phyloP scores from a whole-genome alignment of 257 asterid genomes.

The Primulina tabacum region DNA sequence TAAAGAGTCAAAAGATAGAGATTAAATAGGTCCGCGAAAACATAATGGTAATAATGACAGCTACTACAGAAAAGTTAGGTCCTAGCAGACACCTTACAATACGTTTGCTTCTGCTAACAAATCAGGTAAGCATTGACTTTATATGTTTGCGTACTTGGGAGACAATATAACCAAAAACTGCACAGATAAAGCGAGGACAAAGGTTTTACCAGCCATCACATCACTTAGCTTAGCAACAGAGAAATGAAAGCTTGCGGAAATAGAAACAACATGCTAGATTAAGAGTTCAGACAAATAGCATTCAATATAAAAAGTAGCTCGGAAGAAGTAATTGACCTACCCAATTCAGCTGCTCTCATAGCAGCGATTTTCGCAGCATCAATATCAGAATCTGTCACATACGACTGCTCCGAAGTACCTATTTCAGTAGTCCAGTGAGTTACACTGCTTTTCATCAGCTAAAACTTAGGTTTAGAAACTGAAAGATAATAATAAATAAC shows the following conservation, averaged over 20 bases:
- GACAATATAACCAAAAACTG: no score
- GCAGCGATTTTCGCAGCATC: slow-evolving; percentile 96
- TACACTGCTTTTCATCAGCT: slow-evolving; percentile 26
- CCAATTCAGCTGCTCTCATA: slow-evolving; percentile 93
- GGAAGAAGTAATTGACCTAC: slow-evolving; percentile 29
- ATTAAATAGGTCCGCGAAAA: not conserved
- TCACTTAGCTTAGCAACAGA: not conserved
- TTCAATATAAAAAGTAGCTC: not conserved
- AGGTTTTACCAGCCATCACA: not conserved
- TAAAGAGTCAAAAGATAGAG: not conserved
- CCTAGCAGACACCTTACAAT: not conserved
- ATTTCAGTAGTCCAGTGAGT: slow-evolving; percentile 25
- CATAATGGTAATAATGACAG: not conserved
- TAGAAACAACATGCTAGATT: not conserved
- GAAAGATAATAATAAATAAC: not conserved
- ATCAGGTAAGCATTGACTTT: not conserved
- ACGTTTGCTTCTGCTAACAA: not conserved
- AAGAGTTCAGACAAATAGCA: not conserved
- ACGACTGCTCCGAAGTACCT: slow-evolving; percentile 52
- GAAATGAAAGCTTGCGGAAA: not conserved
- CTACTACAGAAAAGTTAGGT: not conserved
- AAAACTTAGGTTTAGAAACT: not conserved
- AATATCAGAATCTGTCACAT: slow-evolving; percentile 72
- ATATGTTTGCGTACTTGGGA: not conserved
- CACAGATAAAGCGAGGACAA: not conserved